Conservation (phyloP, 805 yeast species). For the Kluyveromyces nonfermentans region DNA sequence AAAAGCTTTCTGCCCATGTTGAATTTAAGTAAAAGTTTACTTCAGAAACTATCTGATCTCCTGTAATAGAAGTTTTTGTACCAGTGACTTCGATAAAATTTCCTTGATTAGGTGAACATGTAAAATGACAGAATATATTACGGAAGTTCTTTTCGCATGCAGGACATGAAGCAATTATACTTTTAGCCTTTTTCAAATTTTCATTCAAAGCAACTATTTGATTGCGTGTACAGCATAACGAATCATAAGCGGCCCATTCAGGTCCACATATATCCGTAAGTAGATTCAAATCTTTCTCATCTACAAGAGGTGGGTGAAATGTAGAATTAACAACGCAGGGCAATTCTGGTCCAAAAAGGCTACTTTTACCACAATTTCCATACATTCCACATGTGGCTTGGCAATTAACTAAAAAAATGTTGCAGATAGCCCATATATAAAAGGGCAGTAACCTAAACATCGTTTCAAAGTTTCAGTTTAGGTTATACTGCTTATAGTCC, state of each 20-base stretch:
- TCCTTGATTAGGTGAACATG: constrained; percentile 83
- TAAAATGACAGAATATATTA: constrained; percentile 75
- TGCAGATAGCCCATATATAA: neutral
- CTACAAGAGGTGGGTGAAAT: constrained; percentile 31
- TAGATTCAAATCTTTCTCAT: constrained; percentile 33
- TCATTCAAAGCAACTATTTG: constrained; percentile 50
- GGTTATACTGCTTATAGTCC: too few species aligned
- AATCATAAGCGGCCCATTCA: constrained; percentile 41
- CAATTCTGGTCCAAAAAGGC: constrained; percentile 65
- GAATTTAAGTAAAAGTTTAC: constrained; percentile 53
- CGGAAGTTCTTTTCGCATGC: constrained; percentile 84
- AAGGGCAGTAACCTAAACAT: neutral
- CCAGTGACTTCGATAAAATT: constrained; percentile 59
- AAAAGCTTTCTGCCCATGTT: constrained; percentile 53
- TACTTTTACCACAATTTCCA: constrained; percentile 63
- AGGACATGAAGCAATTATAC: constrained; percentile 81
- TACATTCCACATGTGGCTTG: constrained; percentile 29
- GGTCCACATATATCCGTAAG: constrained; percentile 64
- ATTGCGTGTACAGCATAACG: constrained; percentile 60
- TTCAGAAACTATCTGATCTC: constrained; percentile 61
- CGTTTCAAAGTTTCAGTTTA: too few species aligned
- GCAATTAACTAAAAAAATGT: neutral
- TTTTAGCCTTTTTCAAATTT: constrained; percentile 65
- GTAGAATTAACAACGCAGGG: constrained; percentile 65
- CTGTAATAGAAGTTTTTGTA: constrained; percentile 29